phyloP scores from a whole-genome alignment of 371 early-diverging fungal species.

The Saksenaea vasiformis region DNA sequence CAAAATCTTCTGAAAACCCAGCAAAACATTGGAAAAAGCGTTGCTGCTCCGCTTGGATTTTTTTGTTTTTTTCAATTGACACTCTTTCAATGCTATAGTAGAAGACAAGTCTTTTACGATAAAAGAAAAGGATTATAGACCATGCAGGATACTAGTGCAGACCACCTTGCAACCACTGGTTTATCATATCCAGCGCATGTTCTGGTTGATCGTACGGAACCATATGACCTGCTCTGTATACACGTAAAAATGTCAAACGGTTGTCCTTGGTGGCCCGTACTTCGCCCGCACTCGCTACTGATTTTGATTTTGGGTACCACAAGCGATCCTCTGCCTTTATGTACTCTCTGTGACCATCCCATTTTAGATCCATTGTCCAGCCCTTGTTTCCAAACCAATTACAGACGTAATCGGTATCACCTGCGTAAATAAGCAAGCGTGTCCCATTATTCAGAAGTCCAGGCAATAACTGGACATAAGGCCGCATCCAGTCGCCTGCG shows the following conservation, averaged over 20 bases:
- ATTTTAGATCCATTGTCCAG: conserved; percentile 79
- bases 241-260: conserved; percentile 80
- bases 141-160: conserved; percentile 24
- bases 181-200: conserved; percentile 60
- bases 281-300: conserved; percentile 66
- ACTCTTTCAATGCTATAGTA: too few species aligned
- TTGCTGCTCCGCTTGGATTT: too few species aligned
- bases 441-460: conserved; percentile 80
- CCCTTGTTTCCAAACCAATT: conserved; percentile 95
- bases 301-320: conserved; percentile 39
- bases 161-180: conserved; percentile 53
- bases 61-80: too few species aligned
- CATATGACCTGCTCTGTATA: conserved; percentile 93
- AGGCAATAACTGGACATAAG: conserved; percentile 72
- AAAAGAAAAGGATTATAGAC: background rate
- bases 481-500: conserved; percentile 88
- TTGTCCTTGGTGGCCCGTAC: conserved; percentile 57
- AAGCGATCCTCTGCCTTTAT: conserved; percentile 51
- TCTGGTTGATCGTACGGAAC: conserved; percentile 63
- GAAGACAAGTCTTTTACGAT: background rate
- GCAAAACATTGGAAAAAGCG: too few species aligned
- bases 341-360: conserved; percentile 75
- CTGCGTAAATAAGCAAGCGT: conserved; percentile 86
- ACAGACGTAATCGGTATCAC: conserved; percentile 80
- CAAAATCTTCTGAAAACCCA: too few species aligned